Evolutionary conservation across 179 eudicot species (phyloP), one percentile per base, ranked within the genome.

Genomic region (Patellifolia procumbens): DNA sequence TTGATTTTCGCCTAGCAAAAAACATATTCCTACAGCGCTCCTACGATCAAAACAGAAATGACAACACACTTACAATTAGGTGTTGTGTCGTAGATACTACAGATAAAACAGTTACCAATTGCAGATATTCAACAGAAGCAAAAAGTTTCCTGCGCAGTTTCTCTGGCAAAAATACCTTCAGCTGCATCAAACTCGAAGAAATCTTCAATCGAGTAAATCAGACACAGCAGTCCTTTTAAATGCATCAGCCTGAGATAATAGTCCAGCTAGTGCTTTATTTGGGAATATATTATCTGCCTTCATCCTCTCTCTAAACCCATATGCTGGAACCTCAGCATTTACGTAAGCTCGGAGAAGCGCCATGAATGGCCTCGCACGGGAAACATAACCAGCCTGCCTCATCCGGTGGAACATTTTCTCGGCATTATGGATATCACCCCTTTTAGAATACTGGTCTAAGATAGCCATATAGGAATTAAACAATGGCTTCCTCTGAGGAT

Each of bases 351-450:
- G 85, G 32, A 87, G 65, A 29, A 93, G 88, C 5, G 75, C 48
- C 17, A 81, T 76, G 75, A 80, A 89, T 37, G 85, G 88, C 65
- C 72, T 76, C 6, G 82, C 43, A 37, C 92, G 86, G 26, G 84
- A 31, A 2, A 67, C 60, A 82, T 93, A 93, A 12, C 96, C 98
- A 29, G 82, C 85, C 68, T 81, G 87, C 79, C 89, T 87, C 92
- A 93, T 79, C 82, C 83, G 79, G 31, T 75, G 77, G 78, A 93
- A 89, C 22, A 91, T 86, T 62, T 91, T 91, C 84, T 93, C 98
- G 1, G 94, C 73, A 61, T 88, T 91, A 79, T 91, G 96, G 24
- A 93, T 67, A 81, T 93, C 97, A 13, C 96, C 98, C 75, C 77
- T 89, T 72, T 72, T 83, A 19, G 96, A 85, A 85, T 93, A 91